These are phyloP conservation scores for Wickerhamomyces canadensis DNA, from an alignment of 805 yeast genomes.

Conservation along the genomic window DNA sequence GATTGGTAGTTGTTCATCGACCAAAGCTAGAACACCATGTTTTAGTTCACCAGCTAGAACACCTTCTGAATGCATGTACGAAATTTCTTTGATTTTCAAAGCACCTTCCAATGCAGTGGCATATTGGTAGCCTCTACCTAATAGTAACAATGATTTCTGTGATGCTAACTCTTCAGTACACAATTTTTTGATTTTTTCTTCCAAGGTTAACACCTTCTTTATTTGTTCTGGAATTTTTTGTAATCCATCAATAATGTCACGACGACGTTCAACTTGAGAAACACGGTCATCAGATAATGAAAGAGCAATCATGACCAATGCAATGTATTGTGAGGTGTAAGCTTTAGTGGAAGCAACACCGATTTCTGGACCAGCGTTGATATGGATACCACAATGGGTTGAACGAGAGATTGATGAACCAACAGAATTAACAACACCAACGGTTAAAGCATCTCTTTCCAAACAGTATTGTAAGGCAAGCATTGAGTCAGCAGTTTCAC, in stretches of 20 bases:
- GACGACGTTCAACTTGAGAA: slow-evolving; percentile 69
- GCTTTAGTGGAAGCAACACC: slow-evolving; percentile 99
- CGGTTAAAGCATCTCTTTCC: slow-evolving; percentile 95
- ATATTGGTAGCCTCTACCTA: slow-evolving; percentile 96
- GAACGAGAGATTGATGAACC: slow-evolving; percentile 96
- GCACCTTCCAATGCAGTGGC: slow-evolving; percentile 99
- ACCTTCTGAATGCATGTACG: slow-evolving; percentile 99
- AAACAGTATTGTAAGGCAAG: slow-evolving; percentile 91
- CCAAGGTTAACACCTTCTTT: slow-evolving; percentile 66
- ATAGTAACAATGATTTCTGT: slow-evolving; percentile 80
- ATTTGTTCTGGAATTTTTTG: slow-evolving; percentile 83
- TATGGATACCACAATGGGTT: slow-evolving; percentile 99
- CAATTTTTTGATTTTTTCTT: slow-evolving; percentile 65
- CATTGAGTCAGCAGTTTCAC: slow-evolving; percentile 98
- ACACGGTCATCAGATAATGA: slow-evolving; percentile 90
- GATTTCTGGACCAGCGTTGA: slow-evolving; percentile 98
- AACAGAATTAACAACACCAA: slow-evolving; percentile 95
- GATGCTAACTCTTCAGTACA: slow-evolving; percentile 68
- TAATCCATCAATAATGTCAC: slow-evolving; percentile 81
- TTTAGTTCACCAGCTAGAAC: slow-evolving; percentile 98
- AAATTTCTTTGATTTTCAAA: slow-evolving; percentile 93
- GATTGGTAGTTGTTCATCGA: slow-evolving; percentile 89
- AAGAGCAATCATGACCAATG: slow-evolving; percentile 93
- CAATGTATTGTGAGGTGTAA: slow-evolving; percentile 96
- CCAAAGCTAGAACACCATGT: slow-evolving; percentile 96